A percentile compares a stretch with the other conserved stretches of the same genome.
These are phyloP conservation scores for Linnemannia hyalina DNA, from an alignment of 192 early-diverging fungal genomes.

Conservation along the genomic window DNA sequence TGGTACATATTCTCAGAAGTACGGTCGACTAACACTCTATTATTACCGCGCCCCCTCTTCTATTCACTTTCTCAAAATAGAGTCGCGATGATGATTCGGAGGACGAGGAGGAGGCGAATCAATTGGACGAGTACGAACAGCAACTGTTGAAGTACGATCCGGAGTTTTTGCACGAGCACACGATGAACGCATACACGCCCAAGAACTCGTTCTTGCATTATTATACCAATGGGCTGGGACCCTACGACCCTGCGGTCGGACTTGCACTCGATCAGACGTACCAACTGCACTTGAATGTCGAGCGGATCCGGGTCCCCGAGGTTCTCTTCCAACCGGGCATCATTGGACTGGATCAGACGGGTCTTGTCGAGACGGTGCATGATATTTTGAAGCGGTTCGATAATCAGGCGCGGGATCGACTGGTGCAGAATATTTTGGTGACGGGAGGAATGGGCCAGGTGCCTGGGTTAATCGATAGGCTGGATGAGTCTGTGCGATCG, in stretches of 20 bases:
- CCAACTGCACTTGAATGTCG: slow-evolving; percentile 93
- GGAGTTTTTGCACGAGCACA: slow-evolving; percentile 78
- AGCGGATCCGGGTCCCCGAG: slow-evolving; percentile 91
- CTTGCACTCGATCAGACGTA: slow-evolving; percentile 69
- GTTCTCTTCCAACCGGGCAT: slow-evolving; percentile 91
- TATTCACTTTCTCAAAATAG: slow-evolving; percentile 48
- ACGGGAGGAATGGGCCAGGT: slow-evolving; percentile 83
- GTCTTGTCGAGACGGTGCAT: slow-evolving; percentile 83
- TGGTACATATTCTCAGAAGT: neutral
- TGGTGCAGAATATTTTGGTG: slow-evolving; percentile 79
- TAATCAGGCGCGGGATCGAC: slow-evolving; percentile 49
- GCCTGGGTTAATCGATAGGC: slow-evolving; percentile 73
- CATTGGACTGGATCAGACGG: slow-evolving; percentile 90
- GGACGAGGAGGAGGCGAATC: slow-evolving; percentile 79
- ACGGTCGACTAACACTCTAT: neutral
- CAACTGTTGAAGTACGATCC: slow-evolving; percentile 81
- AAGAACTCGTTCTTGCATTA: slow-evolving; percentile 81
- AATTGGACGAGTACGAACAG: slow-evolving; percentile 78
- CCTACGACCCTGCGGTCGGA: slow-evolving; percentile 72
- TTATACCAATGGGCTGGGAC: slow-evolving; percentile 72
- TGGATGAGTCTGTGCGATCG: slow-evolving; percentile 71
- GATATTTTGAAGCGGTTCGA: slow-evolving; percentile 73
- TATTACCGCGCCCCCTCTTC: no score
- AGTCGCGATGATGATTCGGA: slow-evolving; percentile 84
- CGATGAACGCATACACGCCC: slow-evolving; percentile 73